Evolutionary conservation across 768 basidiomycete genomes (phyloP).

Genomic region (Macrolepiota dolichaula): DNA sequence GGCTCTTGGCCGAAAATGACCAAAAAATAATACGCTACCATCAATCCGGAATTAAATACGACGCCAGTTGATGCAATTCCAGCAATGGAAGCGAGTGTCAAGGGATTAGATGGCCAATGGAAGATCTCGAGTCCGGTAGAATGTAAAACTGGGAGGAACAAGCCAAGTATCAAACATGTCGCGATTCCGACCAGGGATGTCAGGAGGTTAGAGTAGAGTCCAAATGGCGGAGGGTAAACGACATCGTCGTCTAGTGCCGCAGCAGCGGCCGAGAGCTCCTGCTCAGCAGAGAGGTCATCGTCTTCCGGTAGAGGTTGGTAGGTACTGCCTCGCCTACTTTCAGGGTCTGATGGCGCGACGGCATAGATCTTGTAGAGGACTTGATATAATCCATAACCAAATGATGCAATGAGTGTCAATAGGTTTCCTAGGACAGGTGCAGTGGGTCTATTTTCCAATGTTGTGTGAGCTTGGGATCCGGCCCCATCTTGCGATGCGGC

Average conservation of each 20-base stretch:
- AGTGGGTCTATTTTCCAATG: slow-evolving; percentile 28
- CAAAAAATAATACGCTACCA: slow-evolving; percentile 44
- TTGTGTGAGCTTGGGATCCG: slow-evolving; percentile 11
- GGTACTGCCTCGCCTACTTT: slow-evolving; percentile 34
- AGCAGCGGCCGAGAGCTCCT: slow-evolving; percentile 2
- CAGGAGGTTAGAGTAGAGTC: slow-evolving; percentile 79
- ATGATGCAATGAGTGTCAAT: slow-evolving; percentile 67
- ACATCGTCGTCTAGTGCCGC: slow-evolving; percentile 25
- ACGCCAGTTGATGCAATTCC: slow-evolving; percentile 73
- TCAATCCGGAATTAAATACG: slow-evolving; percentile 80
- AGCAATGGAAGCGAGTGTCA: slow-evolving; percentile 48
- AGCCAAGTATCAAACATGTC: slow-evolving; percentile 74
- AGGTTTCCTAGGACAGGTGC: slow-evolving; percentile 71
- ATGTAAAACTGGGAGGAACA: slow-evolving; percentile 75
- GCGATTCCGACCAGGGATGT: slow-evolving; percentile 78
- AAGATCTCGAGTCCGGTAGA: slow-evolving; percentile 64
- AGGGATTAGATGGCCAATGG: slow-evolving; percentile 49
- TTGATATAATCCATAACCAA: slow-evolving; percentile 76
- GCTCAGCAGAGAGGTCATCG: slow-evolving; percentile 22
- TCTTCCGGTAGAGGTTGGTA: slow-evolving; percentile 45
- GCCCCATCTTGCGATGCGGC: slow-evolving; percentile 21
- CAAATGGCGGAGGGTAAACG: slow-evolving; percentile 69
- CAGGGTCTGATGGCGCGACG: slow-evolving; percentile 65
- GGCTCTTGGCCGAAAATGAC: neutral
- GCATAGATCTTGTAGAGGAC: slow-evolving; percentile 82